Evolutionary conservation across 148 eudicot genomes (phyloP).

Genomic region (Rhododendron molle): DNA sequence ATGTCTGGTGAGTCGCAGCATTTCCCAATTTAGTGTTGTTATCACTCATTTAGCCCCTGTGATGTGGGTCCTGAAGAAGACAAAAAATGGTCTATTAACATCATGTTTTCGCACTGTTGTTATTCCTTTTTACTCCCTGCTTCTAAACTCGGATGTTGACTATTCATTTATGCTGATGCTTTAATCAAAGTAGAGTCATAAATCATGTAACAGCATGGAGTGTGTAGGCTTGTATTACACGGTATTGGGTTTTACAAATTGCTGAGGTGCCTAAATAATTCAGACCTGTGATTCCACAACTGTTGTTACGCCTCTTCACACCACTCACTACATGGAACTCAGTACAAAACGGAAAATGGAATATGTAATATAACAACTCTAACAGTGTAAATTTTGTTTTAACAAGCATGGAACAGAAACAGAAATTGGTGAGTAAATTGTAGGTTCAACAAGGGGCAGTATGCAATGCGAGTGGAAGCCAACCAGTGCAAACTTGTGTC

Average conservation of each 20-base stretch:
- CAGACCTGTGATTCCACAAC: background rate
- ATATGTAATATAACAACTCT: background rate
- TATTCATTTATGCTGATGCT: background rate
- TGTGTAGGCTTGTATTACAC: too few species aligned
- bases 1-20: constrained; percentile 24
- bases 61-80: constrained; percentile 40
- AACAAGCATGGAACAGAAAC: background rate
- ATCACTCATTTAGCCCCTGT: background rate
- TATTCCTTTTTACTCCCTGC: constrained; percentile 12
- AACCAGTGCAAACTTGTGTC: background rate
- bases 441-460: background rate
- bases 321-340: background rate
- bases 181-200: background rate
- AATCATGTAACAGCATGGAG: background rate
- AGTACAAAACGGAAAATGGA: background rate
- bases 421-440: background rate
- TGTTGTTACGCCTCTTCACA: background rate
- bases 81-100: constrained; percentile 11
- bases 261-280: background rate
- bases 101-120: background rate
- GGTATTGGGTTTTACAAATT: background rate
- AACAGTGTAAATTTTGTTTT: background rate
- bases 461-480: background rate
- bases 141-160: background rate
- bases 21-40: background rate